Conservation (phyloP, 352 stramenopile species). For the Paralagenidium karlingii region DNA sequence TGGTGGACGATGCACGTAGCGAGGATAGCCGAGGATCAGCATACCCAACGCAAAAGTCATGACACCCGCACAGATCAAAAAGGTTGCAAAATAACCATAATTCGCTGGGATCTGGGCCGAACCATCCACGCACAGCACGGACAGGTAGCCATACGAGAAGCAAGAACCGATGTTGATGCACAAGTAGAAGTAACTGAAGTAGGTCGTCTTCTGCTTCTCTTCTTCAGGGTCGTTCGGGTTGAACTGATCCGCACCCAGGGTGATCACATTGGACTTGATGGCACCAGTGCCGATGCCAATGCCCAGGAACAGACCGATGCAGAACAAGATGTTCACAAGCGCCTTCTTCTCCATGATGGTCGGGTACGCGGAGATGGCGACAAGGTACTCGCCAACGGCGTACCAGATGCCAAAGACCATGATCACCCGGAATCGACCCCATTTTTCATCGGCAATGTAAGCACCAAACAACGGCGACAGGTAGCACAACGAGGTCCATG, state of each 20-base stretch:
- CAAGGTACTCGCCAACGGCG: slow-evolving; percentile 43
- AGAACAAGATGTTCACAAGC: slow-evolving; percentile 32
- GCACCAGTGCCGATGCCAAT: slow-evolving; percentile 27
- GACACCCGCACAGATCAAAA: slow-evolving; percentile 28
- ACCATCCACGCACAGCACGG: slow-evolving; percentile 60
- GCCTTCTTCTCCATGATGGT: slow-evolving; percentile 23
- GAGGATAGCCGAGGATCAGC: slow-evolving; percentile 22
- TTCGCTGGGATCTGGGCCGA: slow-evolving; percentile 38
- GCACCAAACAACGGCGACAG: slow-evolving; percentile 37
- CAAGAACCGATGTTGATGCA: slow-evolving; percentile 53
- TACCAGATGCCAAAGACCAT: slow-evolving; percentile 48
- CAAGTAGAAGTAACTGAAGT: slow-evolving; percentile 80
- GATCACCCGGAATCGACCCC: slow-evolving; percentile 45
- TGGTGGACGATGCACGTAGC: slow-evolving; percentile 36
- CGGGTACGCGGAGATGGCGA: slow-evolving; percentile 37
- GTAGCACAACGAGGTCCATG: slow-evolving; percentile 50
- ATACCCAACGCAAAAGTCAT: slow-evolving; percentile 24
- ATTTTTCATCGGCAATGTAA: slow-evolving; percentile 46
- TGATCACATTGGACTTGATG: slow-evolving; percentile 44
- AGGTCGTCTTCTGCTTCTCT: slow-evolving; percentile 27
- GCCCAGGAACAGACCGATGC: slow-evolving; percentile 36
- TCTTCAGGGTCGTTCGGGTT: slow-evolving; percentile 21
- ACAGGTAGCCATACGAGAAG: slow-evolving; percentile 68
- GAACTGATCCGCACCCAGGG: slow-evolving; percentile 52
- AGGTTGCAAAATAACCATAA: slow-evolving; percentile 77